These are phyloP conservation scores for Eruca vesicaria DNA, from an alignment of 441 rosid species.

Conservation along the genomic window DNA sequence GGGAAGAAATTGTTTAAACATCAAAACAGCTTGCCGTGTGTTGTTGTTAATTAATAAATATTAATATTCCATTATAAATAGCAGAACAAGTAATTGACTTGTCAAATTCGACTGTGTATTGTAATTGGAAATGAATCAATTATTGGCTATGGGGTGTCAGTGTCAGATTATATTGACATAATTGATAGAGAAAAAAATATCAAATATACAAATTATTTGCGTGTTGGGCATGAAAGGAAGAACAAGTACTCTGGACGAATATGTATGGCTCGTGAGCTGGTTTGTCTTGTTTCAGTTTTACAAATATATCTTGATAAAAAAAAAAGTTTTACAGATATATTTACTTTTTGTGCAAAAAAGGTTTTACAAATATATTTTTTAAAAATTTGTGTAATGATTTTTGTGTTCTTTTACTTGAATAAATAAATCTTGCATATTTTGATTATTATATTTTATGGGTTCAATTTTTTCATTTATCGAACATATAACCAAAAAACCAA, in stretches of 20 bases:
- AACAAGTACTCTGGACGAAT: neutral
- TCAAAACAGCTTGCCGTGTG: neutral
- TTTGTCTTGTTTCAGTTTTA: no score
- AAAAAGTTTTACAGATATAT: no score
- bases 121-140: neutral
- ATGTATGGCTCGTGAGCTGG: neutral
- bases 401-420: neutral
- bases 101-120: neutral
- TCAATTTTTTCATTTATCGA: neutral
- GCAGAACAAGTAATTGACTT: neutral
- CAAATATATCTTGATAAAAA: neutral
- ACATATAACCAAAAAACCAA: neutral
- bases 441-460: neutral
- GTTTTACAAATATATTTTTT: neutral
- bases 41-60: neutral
- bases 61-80: neutral
- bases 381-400: neutral
- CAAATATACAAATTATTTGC: neutral
- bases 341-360: no score
- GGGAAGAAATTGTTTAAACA: neutral
- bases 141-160: neutral
- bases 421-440: neutral
- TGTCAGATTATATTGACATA: neutral
- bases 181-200: neutral
- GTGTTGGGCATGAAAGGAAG: neutral